Evolutionary conservation across 345 rosid genomes (phyloP), one percentile per base, ranked within the genome.

Genomic region (Hibiscus mutabilis): DNA sequence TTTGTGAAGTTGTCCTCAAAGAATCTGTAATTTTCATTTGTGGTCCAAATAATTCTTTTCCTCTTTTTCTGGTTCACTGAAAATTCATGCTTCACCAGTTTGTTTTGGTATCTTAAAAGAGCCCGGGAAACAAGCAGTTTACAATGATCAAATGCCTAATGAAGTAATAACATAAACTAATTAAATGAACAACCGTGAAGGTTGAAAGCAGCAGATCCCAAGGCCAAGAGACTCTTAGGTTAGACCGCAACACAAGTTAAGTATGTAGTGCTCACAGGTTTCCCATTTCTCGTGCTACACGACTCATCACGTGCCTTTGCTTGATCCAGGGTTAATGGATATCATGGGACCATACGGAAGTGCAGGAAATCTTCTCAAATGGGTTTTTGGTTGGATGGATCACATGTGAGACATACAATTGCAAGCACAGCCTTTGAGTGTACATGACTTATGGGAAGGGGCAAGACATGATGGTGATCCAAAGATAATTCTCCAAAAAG

Each of bases 401-500:
- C 73, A 66, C 78, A 76, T 69, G 79, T 5, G 68, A 78, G 63
- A 59, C 69, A 33, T 33, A 69, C 37, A n/a, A n/a, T n/a, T n/a
- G n/a, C n/a, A 73, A 21, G 64, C n/a, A 57, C 31, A 15, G 11
- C 60, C 69, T 75, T 65, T 14, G 67, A 66, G 70, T 53, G 77
- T 31, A 46, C 22, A 15, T 72, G 73, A 69, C 73, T 60, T 72
- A 56, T 44, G 42, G 64, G 40, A 40, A 68, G 53, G 55, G 79
- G 79, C 77, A 72, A 73, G 29, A 71, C 73, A 79, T 82, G 64
- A 75, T 77, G 74, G 78, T 56, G 80, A 77, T 11, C 44, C 79
- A 53, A 42, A 73, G 77, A 74, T 49, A 73, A 61, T 40, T 56
- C 56, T 47, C 70, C 40, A 72, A 69, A 49, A 55, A 35, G 18